Evolutionary conservation across 2,329 filamentous ascomycete genomes (phyloP), one percentile per base, ranked within the genome.

Genomic region (Lachnellula occidentalis): DNA sequence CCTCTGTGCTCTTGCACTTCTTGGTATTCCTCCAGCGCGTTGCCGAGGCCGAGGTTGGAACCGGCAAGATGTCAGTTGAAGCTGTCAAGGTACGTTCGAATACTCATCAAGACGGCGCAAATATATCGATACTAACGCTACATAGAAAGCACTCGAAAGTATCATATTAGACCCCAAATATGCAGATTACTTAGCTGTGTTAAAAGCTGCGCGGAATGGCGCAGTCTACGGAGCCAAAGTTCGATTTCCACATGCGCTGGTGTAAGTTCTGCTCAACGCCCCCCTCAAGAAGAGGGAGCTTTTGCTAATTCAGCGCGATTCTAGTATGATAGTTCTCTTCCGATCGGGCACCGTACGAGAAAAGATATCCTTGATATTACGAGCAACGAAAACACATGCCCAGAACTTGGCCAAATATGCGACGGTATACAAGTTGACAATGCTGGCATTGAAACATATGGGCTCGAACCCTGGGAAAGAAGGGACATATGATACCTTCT

Each of bases 141-240:
- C 34, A 58, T 57, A 70, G 68, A 67, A 57, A 61, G 63, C 63
- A n/a, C 74, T 92, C 64, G 90, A 95, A 75, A 80, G 81, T 63
- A 78, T 96, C 54, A 78, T 92, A 62, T 81, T 94, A 58, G 85
- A 97, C 70, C 91, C 92, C 5, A 80, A 83, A 62, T 89, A 96
- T 74, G 90, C 94, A 66, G 90, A 94, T 66, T 71, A 91, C 53
- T 82, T 99, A 58, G 83, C 89, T 54, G 79, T 99, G 63, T 71
- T 96, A 71, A 99, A 99, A 80, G 90, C 85, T 66, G 88, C 94
- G 63, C 90, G 94, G 74, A 99, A 97, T 83, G 94, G 94, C 71
- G 86, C 92, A 62, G 90, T 99, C 60, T 99, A 99, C 74, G 94
- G 94, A 58, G 85, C 89, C 66, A 97, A 97, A 82, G 90, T 99